Evolutionary conservation across 805 yeast genomes (phyloP).

Genomic region (Millerago galiae): DNA sequence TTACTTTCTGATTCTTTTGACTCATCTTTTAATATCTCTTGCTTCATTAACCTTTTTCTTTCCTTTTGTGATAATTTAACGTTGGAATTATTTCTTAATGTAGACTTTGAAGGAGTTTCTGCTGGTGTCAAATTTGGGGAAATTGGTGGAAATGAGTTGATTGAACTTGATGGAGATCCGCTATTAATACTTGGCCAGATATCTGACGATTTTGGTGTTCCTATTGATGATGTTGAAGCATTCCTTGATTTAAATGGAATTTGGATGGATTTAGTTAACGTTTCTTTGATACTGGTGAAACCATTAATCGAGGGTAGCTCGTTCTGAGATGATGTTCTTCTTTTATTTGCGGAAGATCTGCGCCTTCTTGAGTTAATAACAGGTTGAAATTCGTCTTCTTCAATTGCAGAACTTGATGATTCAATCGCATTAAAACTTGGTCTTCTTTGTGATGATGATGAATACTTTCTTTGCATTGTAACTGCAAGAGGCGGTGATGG

Average conservation of each 20-base stretch:
- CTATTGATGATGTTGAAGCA: conserved; percentile 1
- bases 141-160: neutral
- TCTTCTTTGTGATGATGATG: conserved; percentile 8
- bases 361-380: conserved; percentile 28
- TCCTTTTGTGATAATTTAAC: conserved; percentile 47
- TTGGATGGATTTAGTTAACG: neutral
- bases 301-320: neutral
- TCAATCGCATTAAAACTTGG: conserved; percentile 9
- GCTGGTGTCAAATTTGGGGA: neutral
- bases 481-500: conserved; percentile 3
- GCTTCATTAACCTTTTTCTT: conserved; percentile 38
- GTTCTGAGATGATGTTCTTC: conserved; percentile 9
- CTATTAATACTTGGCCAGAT: conserved; percentile 8
- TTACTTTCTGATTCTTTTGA: neutral
- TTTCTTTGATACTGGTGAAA: too few relatives aligned
- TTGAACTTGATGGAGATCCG: neutral
- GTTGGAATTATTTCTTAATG: conserved; percentile 11
- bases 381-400: conserved; percentile 27
- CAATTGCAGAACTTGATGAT: conserved; percentile 21
- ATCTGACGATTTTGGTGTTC: neutral
- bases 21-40: conserved; percentile 8
- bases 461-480: conserved; percentile 1
- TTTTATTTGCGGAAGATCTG: conserved; percentile 24
- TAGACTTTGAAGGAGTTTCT: neutral
- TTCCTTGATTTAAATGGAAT: conserved; percentile 1